phyloP scores from a whole-genome alignment of 2,329 filamentous ascomycete genomes.

The Alternaria conjuncta region DNA sequence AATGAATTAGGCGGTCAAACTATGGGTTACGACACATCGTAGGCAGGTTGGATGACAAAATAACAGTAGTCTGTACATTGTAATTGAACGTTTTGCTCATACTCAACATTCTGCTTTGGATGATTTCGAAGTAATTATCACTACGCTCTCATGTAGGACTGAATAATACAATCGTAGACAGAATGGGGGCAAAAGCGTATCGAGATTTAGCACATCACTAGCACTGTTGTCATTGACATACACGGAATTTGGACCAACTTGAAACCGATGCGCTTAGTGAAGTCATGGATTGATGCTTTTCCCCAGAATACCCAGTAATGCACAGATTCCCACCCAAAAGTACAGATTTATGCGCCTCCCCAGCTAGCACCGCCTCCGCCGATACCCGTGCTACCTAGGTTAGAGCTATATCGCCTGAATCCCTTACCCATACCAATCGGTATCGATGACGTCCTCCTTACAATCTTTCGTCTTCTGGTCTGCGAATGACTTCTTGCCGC shows the following conservation, averaged over 20 bases:
- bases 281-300: background rate
- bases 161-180: too few relatives aligned
- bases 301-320: background rate
- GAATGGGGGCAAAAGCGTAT: background rate
- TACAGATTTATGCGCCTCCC: slow-evolving; percentile 29
- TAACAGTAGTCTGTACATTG: background rate
- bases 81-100: background rate
- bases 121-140: too few relatives aligned
- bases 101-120: too few relatives aligned
- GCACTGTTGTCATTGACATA: background rate
- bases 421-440: slow-evolving; percentile 56
- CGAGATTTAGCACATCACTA: background rate
- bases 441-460: slow-evolving; percentile 50
- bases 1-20: background rate
- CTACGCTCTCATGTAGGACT: too few relatives aligned
- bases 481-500: slow-evolving; percentile 35
- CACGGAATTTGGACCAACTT: background rate
- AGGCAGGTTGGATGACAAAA: background rate
- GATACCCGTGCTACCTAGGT: slow-evolving; percentile 50
- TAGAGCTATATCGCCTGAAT: slow-evolving; percentile 54
- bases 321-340: background rate
- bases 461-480: slow-evolving; percentile 38
- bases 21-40: background rate
- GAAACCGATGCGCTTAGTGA: background rate
- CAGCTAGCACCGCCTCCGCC: slow-evolving; percentile 43